These are phyloP conservation scores for Fusarium sp. DNA, from an alignment of 2,329 filamentous ascomycete species.

Conservation along the genomic window DNA sequence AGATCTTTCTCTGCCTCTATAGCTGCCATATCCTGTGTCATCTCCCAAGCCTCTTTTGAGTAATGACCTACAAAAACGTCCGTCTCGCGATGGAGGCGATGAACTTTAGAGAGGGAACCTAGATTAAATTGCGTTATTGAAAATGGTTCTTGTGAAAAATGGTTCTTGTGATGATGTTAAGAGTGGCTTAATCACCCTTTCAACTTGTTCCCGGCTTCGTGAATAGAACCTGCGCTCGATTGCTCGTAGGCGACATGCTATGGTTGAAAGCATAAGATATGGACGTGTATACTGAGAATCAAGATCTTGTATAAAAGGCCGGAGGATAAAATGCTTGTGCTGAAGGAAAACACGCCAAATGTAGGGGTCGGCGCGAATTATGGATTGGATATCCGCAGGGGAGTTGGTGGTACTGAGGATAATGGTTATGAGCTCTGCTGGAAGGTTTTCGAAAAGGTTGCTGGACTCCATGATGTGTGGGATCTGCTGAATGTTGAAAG, in stretches of 20 bases:
- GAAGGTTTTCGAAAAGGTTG: background rate
- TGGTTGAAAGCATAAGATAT: no score
- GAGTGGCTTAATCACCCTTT: no score
- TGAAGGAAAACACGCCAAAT: background rate
- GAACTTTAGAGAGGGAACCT: accelerated
- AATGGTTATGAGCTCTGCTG: background rate
- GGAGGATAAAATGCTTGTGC: background rate
- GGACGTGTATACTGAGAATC: no score
- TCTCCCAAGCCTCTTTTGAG: no score
- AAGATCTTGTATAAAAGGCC: background rate
- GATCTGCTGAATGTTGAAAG: background rate
- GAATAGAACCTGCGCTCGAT: no score
- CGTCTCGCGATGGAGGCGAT: no score
- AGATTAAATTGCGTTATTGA: no score
- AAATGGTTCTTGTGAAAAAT: no score
- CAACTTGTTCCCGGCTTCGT: no score
- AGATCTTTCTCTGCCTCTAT: background rate
- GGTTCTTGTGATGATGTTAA: no score
- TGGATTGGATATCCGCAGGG: background rate
- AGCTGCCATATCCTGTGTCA: background rate
- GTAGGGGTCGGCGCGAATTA: background rate
- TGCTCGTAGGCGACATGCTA: no score
- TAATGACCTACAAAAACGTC: no score
- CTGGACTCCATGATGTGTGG: background rate
- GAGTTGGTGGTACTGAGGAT: background rate